phyloP scores from a whole-genome alignment of 2,329 filamentous ascomycete genomes.

The Aspergillus carbonarius region DNA sequence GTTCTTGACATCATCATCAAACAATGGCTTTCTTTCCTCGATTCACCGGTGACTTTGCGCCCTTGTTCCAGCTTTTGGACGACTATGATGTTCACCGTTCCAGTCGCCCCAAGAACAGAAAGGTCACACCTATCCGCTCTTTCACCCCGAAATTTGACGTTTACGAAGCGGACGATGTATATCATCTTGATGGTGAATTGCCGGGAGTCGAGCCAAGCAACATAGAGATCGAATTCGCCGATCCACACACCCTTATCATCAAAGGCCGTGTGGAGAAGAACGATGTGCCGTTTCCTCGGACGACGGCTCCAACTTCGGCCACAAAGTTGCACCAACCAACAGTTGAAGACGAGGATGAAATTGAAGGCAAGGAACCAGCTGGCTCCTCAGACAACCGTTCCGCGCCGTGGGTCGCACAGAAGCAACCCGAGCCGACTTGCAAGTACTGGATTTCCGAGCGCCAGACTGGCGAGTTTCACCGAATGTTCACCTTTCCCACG shows the following conservation, averaged over 20 bases:
- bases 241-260: constrained; percentile 46
- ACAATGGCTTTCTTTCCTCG: constrained; percentile 43
- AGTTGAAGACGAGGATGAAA: constrained; percentile 55
- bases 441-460: constrained; percentile 61
- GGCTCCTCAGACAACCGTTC: constrained; percentile 19
- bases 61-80: constrained; percentile 45
- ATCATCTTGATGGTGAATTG: constrained; percentile 47
- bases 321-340: constrained; percentile 45
- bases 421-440: constrained; percentile 22
- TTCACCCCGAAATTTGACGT: constrained; percentile 48
- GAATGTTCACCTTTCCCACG: constrained; percentile 57
- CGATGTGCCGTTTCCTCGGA: constrained; percentile 20
- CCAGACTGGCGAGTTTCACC: constrained; percentile 57
- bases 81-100: constrained; percentile 40
- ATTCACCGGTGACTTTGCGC: constrained; percentile 37
- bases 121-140: constrained; percentile 22
- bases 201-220: constrained; percentile 45
- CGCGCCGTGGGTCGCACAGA: constrained; percentile 22
- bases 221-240: constrained; percentile 49
- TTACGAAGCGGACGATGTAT: constrained; percentile 40
- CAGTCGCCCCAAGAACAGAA: constrained; percentile 16
- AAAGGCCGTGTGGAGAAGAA: constrained; percentile 39
- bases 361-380: constrained; percentile 10
- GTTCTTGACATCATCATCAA: not conserved
- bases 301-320: constrained; percentile 21